Percentiles rank a stretch among this genome's conserved stretches.
These are phyloP conservation scores for Metarhizium guizhouense DNA, from an alignment of 2,329 filamentous ascomycete genomes.

Conservation along the genomic window DNA sequence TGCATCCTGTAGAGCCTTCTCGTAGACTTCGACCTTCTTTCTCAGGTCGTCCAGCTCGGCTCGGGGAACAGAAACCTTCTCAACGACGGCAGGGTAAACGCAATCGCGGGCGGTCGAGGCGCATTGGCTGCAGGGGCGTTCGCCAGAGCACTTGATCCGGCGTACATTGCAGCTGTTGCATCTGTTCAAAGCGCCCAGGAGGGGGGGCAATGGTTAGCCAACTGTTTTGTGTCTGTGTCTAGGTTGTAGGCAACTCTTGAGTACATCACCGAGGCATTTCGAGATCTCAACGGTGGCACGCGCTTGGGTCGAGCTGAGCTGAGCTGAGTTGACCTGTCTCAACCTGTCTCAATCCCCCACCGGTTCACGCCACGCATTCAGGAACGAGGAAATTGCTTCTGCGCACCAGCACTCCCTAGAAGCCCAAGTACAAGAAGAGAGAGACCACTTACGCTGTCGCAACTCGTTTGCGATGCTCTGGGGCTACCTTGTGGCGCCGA, in stretches of 20 bases:
- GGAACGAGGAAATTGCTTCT: neutral
- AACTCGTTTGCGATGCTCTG: conserved; percentile 39
- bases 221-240: neutral
- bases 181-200: conserved; percentile 17
- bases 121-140: conserved; percentile 39
- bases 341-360: too few relatives aligned
- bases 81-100: conserved; percentile 34
- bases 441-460: conserved; percentile 31
- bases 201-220: neutral
- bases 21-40: conserved; percentile 29
- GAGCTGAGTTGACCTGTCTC: too few relatives aligned
- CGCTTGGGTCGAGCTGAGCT: too few relatives aligned
- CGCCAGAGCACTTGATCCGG: conserved; percentile 43
- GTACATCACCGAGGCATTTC: too few relatives aligned
- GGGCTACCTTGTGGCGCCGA: conserved; percentile 36
- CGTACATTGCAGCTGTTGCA: conserved; percentile 46
- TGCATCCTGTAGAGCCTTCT: conserved; percentile 27
- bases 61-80: conserved; percentile 34
- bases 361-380: too few relatives aligned
- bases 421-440: neutral
- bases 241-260: too few relatives aligned
- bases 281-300: too few relatives aligned
- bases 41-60: conserved; percentile 32
- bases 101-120: conserved; percentile 33
- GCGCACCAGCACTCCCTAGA: neutral